phyloP scores from a whole-genome alignment of 1,139 yeast species.

The Suhomyces taliae region DNA sequence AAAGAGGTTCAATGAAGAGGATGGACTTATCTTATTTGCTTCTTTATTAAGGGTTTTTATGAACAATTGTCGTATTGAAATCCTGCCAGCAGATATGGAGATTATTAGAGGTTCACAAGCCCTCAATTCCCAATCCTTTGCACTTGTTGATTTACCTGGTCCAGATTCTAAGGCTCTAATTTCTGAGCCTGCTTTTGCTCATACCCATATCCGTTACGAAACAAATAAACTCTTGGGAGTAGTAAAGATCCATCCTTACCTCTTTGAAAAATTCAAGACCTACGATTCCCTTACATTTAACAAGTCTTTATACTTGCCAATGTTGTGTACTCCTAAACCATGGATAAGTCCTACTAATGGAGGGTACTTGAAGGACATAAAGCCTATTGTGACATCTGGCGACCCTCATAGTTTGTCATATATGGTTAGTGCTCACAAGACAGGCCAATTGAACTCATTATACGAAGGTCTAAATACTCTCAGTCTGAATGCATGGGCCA shows the following conservation, averaged over 20 bases:
- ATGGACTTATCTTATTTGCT: slow-evolving; percentile 23
- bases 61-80: slow-evolving; percentile 17
- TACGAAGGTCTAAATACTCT: slow-evolving; percentile 33
- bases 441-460: slow-evolving; percentile 36
- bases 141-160: background rate
- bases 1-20: slow-evolving; percentile 21
- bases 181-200: slow-evolving; percentile 5
- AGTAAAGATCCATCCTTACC: slow-evolving; percentile 27
- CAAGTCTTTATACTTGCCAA: slow-evolving; percentile 32
- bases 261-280: slow-evolving; percentile 19
- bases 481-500: slow-evolving; percentile 38
- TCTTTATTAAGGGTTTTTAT: slow-evolving; percentile 23
- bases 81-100: slow-evolving; percentile 13
- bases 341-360: slow-evolving; percentile 40
- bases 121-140: background rate
- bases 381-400: slow-evolving; percentile 26
- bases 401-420: slow-evolving; percentile 20
- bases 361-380: slow-evolving; percentile 32
- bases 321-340: slow-evolving; percentile 39
- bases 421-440: slow-evolving; percentile 26
- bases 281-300: slow-evolving; percentile 15
- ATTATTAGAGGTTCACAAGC: slow-evolving; percentile 2
- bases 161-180: background rate
- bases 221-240: slow-evolving; percentile 17
- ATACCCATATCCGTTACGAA: slow-evolving; percentile 2